Base-by-base conservation (phyloP, 345 rosid genomes). In the Populus deltoides region DNA sequence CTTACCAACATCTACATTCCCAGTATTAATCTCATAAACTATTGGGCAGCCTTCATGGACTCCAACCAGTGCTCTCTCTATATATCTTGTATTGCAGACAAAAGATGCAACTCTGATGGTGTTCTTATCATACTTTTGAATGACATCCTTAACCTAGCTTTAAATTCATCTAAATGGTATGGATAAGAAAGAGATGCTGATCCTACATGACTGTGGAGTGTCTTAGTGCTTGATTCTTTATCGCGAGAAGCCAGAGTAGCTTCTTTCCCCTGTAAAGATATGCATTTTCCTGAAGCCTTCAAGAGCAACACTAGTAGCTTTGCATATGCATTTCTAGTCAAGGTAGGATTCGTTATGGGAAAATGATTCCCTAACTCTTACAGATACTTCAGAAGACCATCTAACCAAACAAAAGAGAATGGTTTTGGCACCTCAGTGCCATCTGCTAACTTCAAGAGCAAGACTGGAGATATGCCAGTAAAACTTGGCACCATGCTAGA, bases 21-120 rank as follows among this genome's bases (percentile, higher is more conserved):
- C 92, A 47, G 88, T 86, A 66, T 77, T 89, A 86, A 92, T 85
- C 70, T 79, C 86, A 74, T 84, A 87, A 82, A 76, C 78, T 80
- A 80, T 68, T 57, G 78, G 75, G 83, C 84, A 82, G 68, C 83
- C 87, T 83, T 86, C 90, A 77, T 77, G 80, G 61, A 91, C 88
- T 85, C 97, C 98, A 53, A 90, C 90, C 57, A 96, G 80, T 75
- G 97, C 93, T 86, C 90, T 96, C 89, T 92, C 90, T 82, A 90
- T 80, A 73, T 80, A 73, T 92, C 88, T 77, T 96, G 86, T 80
- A 96, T 78, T 70, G 90, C 92, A 73, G 94, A 88, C 74, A 88
- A 76, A 74, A 93, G 82, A 79, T 89, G 97, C 77, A 81, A 81
- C 85, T 91, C 91, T 59, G 93, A 85, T 25, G 92, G 86, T 76